A percentile compares a stretch with the other conserved stretches of the same genome.
phyloP scores from a whole-genome alignment of 768 basidiomycete species.

The Imleria badia region DNA sequence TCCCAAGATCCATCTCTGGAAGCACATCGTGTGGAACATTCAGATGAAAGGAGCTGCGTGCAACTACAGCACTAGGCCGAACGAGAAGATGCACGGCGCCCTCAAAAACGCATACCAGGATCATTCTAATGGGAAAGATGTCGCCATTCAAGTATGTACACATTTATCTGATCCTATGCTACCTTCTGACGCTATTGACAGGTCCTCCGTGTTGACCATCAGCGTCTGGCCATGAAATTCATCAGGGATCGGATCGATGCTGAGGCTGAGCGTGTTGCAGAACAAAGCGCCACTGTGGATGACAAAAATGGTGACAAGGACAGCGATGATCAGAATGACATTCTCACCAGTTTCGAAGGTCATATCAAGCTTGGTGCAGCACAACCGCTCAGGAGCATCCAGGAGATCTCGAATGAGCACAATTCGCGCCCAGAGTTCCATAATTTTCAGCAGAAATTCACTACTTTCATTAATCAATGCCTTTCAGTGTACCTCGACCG shows the following conservation, averaged over 20 bases:
- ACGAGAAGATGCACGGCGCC: not conserved
- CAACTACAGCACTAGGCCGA: not conserved
- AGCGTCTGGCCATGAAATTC: not conserved
- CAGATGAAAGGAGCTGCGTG: not conserved
- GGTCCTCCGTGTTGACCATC: not conserved
- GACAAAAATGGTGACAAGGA: too few species aligned
- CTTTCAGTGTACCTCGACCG: too few species aligned
- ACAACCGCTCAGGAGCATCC: too few species aligned
- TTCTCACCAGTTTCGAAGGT: too few species aligned
- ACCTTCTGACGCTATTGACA: too few species aligned
- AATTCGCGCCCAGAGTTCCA: too few species aligned
- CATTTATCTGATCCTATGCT: not conserved
- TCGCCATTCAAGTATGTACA: not conserved
- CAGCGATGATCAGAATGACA: too few species aligned
- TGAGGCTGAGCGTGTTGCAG: not conserved
- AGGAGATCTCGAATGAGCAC: too few species aligned
- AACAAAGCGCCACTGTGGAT: too few species aligned
- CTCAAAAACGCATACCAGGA: not conserved
- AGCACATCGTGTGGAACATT: not conserved
- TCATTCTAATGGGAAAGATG: not conserved
- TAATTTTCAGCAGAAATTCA: too few species aligned
- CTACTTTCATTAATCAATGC: too few species aligned
- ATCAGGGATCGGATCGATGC: not conserved
- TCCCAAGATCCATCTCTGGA: not conserved
- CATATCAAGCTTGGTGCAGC: too few species aligned